Conservation (phyloP, 2,329 filamentous ascomycete species). For the Ceratocystis variospora region DNA sequence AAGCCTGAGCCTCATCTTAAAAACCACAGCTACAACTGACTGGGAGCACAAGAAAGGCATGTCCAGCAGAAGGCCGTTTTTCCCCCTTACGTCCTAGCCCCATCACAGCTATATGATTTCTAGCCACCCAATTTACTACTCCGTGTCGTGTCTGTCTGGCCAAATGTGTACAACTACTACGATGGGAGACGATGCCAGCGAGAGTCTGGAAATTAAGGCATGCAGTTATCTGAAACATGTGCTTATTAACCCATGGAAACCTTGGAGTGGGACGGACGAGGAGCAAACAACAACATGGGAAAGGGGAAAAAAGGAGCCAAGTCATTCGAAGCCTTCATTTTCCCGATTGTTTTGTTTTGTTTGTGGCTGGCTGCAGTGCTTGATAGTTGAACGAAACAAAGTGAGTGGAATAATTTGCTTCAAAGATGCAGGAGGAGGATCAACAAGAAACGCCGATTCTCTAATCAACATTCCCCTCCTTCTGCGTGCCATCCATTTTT, state of each 20-base stretch:
- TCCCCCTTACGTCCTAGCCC: too few species aligned
- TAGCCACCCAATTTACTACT: neutral
- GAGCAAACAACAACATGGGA: neutral
- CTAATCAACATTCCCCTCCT: too few species aligned
- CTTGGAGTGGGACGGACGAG: neutral
- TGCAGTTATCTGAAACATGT: neutral
- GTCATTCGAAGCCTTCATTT: too few species aligned
- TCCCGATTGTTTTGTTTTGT: neutral
- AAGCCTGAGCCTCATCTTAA: too few species aligned
- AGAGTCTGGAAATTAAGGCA: neutral
- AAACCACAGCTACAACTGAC: too few species aligned
- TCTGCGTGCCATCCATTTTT: neutral
- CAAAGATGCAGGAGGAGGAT: neutral
- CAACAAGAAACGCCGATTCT: neutral
- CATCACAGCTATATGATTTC: too few species aligned
- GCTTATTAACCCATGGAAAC: neutral
- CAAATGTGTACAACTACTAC: neutral
- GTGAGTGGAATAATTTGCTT: too few species aligned
- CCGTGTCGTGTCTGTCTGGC: too few species aligned
- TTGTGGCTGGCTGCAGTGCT: neutral
- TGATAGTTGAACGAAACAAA: too few species aligned
- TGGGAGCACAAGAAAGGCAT: too few species aligned
- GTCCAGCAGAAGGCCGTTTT: too few species aligned
- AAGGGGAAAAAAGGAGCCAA: too few species aligned
- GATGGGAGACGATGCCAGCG: neutral